Percentiles rank a stretch among this genome's conserved stretches.
phyloP scores from a whole-genome alignment of 2,329 filamentous ascomycete genomes.

The Xylariales sp. region DNA sequence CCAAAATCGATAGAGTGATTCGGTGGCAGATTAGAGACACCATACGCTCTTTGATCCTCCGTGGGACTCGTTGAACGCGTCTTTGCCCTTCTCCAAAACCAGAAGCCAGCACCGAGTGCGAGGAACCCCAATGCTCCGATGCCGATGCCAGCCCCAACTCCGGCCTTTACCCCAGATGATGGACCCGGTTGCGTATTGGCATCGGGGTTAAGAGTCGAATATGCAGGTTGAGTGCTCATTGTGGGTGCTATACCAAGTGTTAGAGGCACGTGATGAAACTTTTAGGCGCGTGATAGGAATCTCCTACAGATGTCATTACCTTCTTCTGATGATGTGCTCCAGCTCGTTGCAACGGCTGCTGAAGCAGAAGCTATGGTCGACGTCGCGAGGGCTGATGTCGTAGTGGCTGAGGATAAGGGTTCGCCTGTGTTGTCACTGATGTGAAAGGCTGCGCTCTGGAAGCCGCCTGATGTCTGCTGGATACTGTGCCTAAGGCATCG shows the following conservation, averaged over 20 bases:
- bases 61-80: no score
- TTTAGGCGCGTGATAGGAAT: no score
- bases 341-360: neutral
- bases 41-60: no score
- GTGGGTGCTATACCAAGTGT: no score
- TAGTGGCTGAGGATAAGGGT: neutral
- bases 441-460: constrained; percentile 1
- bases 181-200: no score
- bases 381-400: neutral
- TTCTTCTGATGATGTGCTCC: no score
- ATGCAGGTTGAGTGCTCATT: no score
- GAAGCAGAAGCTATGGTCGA: neutral
- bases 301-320: no score
- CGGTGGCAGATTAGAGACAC: no score
- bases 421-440: neutral
- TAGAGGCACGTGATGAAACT: no score
- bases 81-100: constrained; percentile 5
- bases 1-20: no score
- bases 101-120: constrained; percentile 26
- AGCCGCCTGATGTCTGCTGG: neutral
- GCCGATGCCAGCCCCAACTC: neutral
- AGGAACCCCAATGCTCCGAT: constrained; percentile 13
- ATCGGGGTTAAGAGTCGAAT: no score
- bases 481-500: neutral
- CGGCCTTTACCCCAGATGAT: neutral